A percentile compares a stretch with the other conserved stretches of the same genome.
phyloP scores from a whole-genome alignment of 192 early-diverging fungal species.

The Backusella circina region DNA sequence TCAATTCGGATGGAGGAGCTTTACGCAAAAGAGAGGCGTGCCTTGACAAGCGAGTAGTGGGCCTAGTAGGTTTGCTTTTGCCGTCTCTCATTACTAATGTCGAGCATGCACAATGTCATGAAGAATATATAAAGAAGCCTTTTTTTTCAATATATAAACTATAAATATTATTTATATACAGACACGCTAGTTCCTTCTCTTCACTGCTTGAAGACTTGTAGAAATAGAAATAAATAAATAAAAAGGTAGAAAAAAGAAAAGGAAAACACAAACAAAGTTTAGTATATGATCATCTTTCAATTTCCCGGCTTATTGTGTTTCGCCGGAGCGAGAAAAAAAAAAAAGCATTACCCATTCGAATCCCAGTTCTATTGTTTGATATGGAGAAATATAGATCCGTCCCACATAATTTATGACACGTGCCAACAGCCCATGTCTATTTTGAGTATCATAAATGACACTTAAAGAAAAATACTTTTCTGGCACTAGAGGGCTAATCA shows the following conservation, averaged over 20 bases:
- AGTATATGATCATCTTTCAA: neutral
- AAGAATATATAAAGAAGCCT: neutral
- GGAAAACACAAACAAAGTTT: neutral
- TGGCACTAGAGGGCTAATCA: too few relatives aligned
- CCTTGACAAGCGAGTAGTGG: neutral
- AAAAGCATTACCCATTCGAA: neutral
- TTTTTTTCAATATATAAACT: too few relatives aligned
- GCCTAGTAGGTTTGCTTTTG: neutral
- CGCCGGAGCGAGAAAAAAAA: neutral
- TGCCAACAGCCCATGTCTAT: neutral
- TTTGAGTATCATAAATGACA: neutral
- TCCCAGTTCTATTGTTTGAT: neutral
- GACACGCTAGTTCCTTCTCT: neutral
- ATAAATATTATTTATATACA: neutral
- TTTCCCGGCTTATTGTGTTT: slow-evolving; percentile 1
- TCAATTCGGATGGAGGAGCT: neutral
- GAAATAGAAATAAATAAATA: neutral
- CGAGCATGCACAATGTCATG: neutral
- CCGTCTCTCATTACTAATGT: neutral
- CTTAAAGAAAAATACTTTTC: neutral
- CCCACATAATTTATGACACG: neutral
- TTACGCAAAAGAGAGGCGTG: neutral
- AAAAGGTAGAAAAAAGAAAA: neutral
- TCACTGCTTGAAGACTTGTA: neutral
- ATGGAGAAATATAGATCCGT: neutral